Evolutionary conservation across 495 filamentous ascomycete species (phyloP).

Genomic region (Thermochaetoides thermophila): DNA sequence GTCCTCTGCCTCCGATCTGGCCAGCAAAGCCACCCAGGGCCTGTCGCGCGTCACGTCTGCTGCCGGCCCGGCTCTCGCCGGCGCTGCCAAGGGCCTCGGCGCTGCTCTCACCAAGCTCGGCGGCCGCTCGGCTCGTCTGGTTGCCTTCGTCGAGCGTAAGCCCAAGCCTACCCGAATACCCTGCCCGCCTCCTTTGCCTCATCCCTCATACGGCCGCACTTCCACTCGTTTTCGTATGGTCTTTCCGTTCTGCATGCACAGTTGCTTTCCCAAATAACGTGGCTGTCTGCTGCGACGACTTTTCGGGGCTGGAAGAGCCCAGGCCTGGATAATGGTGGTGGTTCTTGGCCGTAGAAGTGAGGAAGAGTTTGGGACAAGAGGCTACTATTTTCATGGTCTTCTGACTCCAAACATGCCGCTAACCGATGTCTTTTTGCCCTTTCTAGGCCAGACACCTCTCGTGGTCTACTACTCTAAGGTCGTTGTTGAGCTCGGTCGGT

Average conservation of each 20-base stretch:
- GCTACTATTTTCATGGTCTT: too few relatives aligned
- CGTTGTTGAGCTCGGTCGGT: constrained; percentile 67
- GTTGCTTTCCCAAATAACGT: too few relatives aligned
- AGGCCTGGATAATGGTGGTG: not conserved
- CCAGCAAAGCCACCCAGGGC: constrained; percentile 70
- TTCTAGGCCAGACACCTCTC: constrained; percentile 65
- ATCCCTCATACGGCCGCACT: too few relatives aligned
- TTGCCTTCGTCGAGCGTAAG: constrained; percentile 72
- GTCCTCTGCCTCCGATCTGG: constrained; percentile 45
- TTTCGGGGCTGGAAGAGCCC: too few relatives aligned
- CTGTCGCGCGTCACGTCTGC: constrained; percentile 68
- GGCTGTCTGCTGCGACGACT: too few relatives aligned
- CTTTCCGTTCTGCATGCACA: too few relatives aligned
- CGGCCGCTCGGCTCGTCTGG: constrained; percentile 67
- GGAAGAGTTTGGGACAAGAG: too few relatives aligned
- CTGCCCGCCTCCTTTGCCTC: not conserved
- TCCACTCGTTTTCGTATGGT: too few relatives aligned
- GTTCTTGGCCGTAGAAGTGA: too few relatives aligned
- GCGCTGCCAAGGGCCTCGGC: constrained; percentile 48
- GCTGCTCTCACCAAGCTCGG: constrained; percentile 61
- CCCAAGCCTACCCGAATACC: too few relatives aligned
- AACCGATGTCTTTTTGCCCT: not conserved
- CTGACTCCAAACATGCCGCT: constrained; percentile 7
- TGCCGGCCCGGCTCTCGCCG: constrained; percentile 61
- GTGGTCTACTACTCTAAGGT: constrained; percentile 85